Evolutionary conservation across 2,329 filamentous ascomycete species (phyloP), one percentile per base, ranked within the genome.

Genomic region (Neobulgaria alba): DNA sequence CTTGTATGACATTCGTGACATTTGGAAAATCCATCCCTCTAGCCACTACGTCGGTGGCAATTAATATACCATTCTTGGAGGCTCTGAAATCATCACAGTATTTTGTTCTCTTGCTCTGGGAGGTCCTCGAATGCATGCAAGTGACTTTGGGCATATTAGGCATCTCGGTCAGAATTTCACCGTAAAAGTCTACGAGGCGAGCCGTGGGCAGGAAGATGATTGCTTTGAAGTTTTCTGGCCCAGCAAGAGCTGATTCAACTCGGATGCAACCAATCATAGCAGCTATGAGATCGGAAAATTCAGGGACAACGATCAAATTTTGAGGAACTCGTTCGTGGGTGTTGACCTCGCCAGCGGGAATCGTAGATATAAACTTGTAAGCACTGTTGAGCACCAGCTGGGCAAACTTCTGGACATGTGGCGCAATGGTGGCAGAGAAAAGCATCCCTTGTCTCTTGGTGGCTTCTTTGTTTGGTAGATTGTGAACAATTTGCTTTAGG

Each of bases 381-480:
- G 86, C 73, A 46, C 72, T 69, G 2, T 77, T 75, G 59, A 89
- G 86, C 60, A 96, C 81, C 51, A 86, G 87, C 51, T 68, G 65
- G 45, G 93, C 90, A 36, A 96, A 74, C 32, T 73, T 66, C 51
- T 95, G 79, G 33, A 98, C 90, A 48, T 88, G 77, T 44, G 74
- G 73, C 33, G 90, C 87, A 21, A 98, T 84, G 9, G 92, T 98
- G 33, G 92, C 92, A 10, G 90, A 96, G 62, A 94, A 95, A 63
- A 98, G 81, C 55, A 98, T 77, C 5, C 89, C 95, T 63, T 98
- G 92, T 36, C 90, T 79, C 39, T 82, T 72, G 45, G 81, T 75
- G 38, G 79, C 63, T 0, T 61, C 54, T 5, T 73, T 72, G 34
- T 72, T 65, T 3, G 90, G 90, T 8, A 95, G 71, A 32, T 64